Percentiles rank a stretch among this genome's conserved stretches.
These are phyloP conservation scores for Poteriospumella lacustris DNA, from an alignment of 108 stramenopile species.

Conservation along the genomic window DNA sequence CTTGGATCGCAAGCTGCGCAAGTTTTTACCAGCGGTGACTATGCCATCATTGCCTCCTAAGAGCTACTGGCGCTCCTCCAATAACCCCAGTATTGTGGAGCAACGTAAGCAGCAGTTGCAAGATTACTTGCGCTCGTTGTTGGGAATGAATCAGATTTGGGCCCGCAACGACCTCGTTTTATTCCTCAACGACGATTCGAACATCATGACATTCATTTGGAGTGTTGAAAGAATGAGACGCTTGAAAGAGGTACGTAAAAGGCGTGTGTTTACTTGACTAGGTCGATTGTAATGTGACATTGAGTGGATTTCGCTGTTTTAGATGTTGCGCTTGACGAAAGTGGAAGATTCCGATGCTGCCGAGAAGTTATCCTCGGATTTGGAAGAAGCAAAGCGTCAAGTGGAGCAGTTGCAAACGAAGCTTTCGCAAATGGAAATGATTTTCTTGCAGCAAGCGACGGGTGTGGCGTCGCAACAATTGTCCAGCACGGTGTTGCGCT, in stretches of 20 bases:
- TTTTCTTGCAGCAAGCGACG: slow-evolving; percentile 26
- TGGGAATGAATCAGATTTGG: slow-evolving; percentile 11
- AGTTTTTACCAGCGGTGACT: not conserved
- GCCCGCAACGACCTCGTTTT: slow-evolving; percentile 4
- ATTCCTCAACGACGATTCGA: slow-evolving; percentile 11
- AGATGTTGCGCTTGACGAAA: slow-evolving; percentile 15
- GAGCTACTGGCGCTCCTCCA: slow-evolving; percentile 12
- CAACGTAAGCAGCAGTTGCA: not conserved
- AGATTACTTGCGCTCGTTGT: not conserved
- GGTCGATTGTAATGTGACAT: not conserved
- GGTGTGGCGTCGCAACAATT: not conserved
- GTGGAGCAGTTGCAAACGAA: not conserved
- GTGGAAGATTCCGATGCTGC: not conserved
- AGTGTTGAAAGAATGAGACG: slow-evolving; percentile 18
- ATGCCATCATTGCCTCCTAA: slow-evolving; percentile 16
- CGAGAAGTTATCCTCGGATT: not conserved
- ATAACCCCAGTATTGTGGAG: not conserved
- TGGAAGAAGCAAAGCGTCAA: not conserved
- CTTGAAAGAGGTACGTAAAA: slow-evolving; percentile 11
- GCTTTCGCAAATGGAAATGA: slow-evolving; percentile 23
- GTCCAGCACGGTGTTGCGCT: not conserved
- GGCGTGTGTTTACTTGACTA: not conserved
- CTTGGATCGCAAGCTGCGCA: slow-evolving; percentile 2
- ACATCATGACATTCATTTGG: slow-evolving; percentile 23
- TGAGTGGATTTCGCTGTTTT: not conserved